Base-by-base conservation (phyloP, 495 filamentous ascomycete species). In the Mycothermus thermophilus region DNA sequence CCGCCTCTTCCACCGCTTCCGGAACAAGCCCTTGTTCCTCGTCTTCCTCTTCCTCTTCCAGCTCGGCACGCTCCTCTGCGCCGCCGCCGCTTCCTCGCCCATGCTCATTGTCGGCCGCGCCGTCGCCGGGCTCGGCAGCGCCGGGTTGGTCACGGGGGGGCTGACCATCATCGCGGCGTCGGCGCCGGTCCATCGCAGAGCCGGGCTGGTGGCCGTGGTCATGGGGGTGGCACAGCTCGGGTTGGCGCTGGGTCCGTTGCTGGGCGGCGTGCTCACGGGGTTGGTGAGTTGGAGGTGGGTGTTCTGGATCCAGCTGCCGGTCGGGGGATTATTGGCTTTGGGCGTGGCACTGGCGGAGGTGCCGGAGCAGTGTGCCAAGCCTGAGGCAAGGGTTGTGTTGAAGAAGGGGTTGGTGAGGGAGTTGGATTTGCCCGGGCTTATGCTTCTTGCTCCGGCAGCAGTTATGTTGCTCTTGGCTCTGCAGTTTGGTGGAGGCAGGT, bases 401-500 rank as follows among this genome's bases (percentile, higher is more conserved):
- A 25, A 27, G 19, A 34, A 37, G 11, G 58, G 77, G 43, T n/a
- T 69, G 3, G 50, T 57, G 14, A n/a, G n/a, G n/a, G 62, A 79
- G 32, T 57, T 90, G 16, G 84, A 93, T 54, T 62, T 76, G 3
- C 37, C 69, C 3, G 83, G 83, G 3, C 77, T 71, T 3, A 3
- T 64, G 0, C 44, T 77, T 25, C 75, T 90, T 46, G 46, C 87
- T 2, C 77, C 79, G 1, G 64, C 63, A 5, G 68, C 87, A 8
- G 58, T 83, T 30, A 75, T 72, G 39, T 54, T 86, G 6, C 46
- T 90, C 18, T 59, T 90, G 0, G 83, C 83, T 0, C 57, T 88
- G 8, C 78, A 86, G 44, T 88, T 80, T 79, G 82, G 80, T 23
- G 83, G 83, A 0, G 61, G 60, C 2, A 67, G 58, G 21, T 79